Percentiles rank a stretch among this genome's conserved stretches.
Evolutionary conservation across 768 basidiomycete genomes (phyloP).

Genomic region (Termitomyces bulborhizus): DNA sequence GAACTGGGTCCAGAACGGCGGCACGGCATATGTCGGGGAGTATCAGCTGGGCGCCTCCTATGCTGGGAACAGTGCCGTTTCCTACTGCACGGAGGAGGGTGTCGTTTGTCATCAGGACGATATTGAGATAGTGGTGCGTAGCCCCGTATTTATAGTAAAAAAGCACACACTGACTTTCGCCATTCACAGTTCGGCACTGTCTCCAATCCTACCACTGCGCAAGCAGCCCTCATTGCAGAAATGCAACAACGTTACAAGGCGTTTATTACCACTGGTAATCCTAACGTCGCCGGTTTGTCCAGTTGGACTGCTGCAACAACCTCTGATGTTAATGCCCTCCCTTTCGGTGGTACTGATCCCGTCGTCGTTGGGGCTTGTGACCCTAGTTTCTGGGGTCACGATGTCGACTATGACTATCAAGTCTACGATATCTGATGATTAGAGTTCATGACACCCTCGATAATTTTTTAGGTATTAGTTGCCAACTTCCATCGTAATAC

Average conservation of each 20-base stretch:
- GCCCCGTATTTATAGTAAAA: neutral
- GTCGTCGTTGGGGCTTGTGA: constrained; percentile 53
- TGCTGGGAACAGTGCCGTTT: constrained; percentile 50
- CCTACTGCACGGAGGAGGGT: constrained; percentile 51
- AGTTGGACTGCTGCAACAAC: constrained; percentile 51
- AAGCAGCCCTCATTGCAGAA: constrained; percentile 54
- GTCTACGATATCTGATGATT: constrained; percentile 36
- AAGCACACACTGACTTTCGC: neutral
- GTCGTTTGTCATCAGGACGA: constrained; percentile 79
- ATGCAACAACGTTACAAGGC: constrained; percentile 64
- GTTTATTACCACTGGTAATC: constrained; percentile 57
- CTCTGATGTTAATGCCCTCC: constrained; percentile 47
- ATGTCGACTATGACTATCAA: constrained; percentile 69
- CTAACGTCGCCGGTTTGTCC: constrained; percentile 45
- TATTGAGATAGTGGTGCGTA: constrained; percentile 67
- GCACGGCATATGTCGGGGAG: constrained; percentile 60
- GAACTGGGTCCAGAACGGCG: constrained; percentile 59
- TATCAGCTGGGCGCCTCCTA: constrained; percentile 67
- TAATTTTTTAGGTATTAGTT: neutral
- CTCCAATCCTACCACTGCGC: constrained; percentile 45
- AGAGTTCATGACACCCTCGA: neutral
- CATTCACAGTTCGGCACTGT: constrained; percentile 47
- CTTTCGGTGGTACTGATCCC: constrained; percentile 53
- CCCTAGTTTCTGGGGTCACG: constrained; percentile 61
- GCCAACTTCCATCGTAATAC: constrained; percentile 5